phyloP scores from a whole-genome alignment of 169 alveolate genomes.

The Babesia ovis region DNA sequence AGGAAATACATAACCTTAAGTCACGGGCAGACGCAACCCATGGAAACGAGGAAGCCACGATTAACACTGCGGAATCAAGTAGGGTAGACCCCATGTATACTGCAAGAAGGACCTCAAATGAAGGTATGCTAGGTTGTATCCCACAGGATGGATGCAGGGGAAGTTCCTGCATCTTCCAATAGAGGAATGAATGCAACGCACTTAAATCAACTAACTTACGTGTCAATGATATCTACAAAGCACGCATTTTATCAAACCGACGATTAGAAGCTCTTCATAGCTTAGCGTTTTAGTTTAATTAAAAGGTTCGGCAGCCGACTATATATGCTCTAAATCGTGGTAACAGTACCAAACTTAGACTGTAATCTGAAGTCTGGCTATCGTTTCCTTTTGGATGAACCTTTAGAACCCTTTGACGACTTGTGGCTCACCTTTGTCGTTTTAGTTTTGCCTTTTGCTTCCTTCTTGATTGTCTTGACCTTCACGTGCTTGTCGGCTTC shows the following conservation, averaged over 20 bases:
- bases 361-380: no score
- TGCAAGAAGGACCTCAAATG: slow-evolving; percentile 9
- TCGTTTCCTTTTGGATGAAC: slow-evolving; percentile 4
- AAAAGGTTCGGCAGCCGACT: neutral
- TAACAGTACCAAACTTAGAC: no score
- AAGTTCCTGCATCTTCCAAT: slow-evolving; percentile 18
- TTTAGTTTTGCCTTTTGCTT: neutral
- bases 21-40: slow-evolving; percentile 52
- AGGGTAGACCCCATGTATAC: slow-evolving; percentile 18
- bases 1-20: slow-evolving; percentile 79
- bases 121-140: slow-evolving; percentile 28
- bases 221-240: no score
- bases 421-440: neutral
- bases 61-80: slow-evolving; percentile 30
- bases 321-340: no score
- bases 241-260: no score
- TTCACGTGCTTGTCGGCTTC: neutral
- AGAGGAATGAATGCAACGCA: no score
- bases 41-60: slow-evolving; percentile 40
- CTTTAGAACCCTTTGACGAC: neutral
- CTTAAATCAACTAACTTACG: no score
- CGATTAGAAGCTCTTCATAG: neutral
- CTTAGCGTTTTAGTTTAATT: neutral
- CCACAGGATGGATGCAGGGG: slow-evolving; percentile 31
- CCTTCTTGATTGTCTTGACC: no score